phyloP scores from a whole-genome alignment of 2,329 filamentous ascomycete species.

The Dothistroma pini region DNA sequence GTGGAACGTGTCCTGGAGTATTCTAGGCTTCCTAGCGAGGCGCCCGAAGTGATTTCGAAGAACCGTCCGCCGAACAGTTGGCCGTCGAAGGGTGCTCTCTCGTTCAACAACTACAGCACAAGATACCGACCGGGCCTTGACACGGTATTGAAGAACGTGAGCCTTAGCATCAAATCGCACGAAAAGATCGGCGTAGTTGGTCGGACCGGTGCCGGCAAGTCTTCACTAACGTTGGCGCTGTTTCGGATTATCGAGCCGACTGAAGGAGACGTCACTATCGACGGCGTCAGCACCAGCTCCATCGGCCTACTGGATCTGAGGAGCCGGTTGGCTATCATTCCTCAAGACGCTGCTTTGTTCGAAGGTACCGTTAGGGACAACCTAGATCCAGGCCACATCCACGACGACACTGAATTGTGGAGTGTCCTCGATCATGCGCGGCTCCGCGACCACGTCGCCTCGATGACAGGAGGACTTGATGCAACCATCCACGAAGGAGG shows the following conservation, averaged over 20 bases:
- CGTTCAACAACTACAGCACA: conserved; percentile 91
- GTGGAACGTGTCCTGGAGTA: conserved; percentile 98
- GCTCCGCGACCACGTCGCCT: conserved; percentile 81
- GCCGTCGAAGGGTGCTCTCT: conserved; percentile 83
- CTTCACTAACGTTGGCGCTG: conserved; percentile 82
- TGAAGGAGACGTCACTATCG: conserved; percentile 81
- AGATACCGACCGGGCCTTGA: conserved; percentile 87
- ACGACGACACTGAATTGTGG: conserved; percentile 97
- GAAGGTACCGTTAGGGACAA: conserved; percentile 93
- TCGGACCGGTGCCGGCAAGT: conserved; percentile 93
- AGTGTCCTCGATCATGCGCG: conserved; percentile 80
- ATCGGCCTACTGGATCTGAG: conserved; percentile 89
- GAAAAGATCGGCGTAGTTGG: conserved; percentile 99
- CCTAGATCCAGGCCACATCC: conserved; percentile 87
- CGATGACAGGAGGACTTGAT: conserved; percentile 86
- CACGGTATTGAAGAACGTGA: conserved; percentile 89
- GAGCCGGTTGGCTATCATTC: conserved; percentile 89
- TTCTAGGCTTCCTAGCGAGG: conserved; percentile 83
- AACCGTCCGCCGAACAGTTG: conserved; percentile 83
- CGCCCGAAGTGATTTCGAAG: conserved; percentile 87
- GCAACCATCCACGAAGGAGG: conserved; percentile 91
- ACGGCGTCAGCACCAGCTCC: conserved; percentile 79
- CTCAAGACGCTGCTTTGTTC: conserved; percentile 94
- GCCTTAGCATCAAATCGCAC: conserved; percentile 85
- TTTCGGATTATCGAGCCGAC: conserved; percentile 94